Percentiles rank a stretch among this genome's conserved stretches.
Conservation (phyloP, 768 basidiomycete genomes). For the Pisolithus microcarpus region DNA sequence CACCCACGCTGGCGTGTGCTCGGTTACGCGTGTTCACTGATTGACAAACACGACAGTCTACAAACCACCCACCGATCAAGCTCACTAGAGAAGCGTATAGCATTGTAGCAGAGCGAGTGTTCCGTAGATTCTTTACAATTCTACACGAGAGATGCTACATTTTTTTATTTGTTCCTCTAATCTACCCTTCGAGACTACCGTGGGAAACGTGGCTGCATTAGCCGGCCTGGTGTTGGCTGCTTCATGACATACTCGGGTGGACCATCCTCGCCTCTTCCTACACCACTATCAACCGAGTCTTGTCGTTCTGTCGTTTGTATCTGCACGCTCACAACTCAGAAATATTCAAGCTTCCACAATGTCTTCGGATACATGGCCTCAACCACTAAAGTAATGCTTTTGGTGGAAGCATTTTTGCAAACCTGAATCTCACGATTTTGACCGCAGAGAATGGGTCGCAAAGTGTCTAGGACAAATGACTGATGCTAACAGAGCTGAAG, state of each 20-base stretch:
- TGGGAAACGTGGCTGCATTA: background rate
- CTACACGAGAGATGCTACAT: constrained; percentile 12
- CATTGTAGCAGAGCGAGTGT: background rate
- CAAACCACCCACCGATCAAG: constrained; percentile 31
- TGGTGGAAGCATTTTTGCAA: background rate
- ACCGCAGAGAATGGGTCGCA: constrained; percentile 85
- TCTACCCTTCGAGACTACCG: constrained; percentile 17
- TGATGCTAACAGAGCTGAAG: constrained; percentile 77
- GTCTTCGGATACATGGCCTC: constrained; percentile 79
- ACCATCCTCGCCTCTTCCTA: background rate
- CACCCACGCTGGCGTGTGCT: background rate
- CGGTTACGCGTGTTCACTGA: constrained; percentile 4
- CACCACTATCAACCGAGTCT: background rate
- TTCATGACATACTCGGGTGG: background rate
- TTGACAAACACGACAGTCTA: constrained; percentile 24
- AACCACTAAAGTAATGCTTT: constrained; percentile 58
- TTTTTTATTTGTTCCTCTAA: constrained; percentile 3
- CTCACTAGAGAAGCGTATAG: constrained; percentile 22
- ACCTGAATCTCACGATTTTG: constrained; percentile 9
- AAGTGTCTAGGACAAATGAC: constrained; percentile 89
- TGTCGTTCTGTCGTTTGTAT: background rate
- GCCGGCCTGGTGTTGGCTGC: background rate
- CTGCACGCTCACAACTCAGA: background rate
- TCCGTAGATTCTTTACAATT: constrained; percentile 21
- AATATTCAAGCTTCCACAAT: constrained; percentile 26